phyloP scores from a whole-genome alignment of 352 stramenopile genomes.

The Peronosclerospora sorghi region DNA sequence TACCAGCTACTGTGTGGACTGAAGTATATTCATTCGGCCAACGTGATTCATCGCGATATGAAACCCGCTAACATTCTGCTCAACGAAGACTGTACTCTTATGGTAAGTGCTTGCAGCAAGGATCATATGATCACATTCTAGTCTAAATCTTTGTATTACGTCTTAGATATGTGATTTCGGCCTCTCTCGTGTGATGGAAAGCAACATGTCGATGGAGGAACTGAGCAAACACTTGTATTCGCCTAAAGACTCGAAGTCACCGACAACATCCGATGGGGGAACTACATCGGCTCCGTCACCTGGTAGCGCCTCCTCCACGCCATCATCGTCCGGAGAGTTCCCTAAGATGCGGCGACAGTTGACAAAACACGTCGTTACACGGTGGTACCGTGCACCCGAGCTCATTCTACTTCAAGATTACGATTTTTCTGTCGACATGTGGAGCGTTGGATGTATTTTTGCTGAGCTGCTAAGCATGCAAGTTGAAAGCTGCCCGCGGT shows the following conservation, averaged over 20 bases:
- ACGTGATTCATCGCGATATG: constrained; percentile 85
- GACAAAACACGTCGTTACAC: constrained; percentile 96
- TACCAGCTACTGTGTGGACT: constrained; percentile 92
- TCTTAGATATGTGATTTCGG: constrained; percentile 76
- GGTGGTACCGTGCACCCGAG: constrained; percentile 96
- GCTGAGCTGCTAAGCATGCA: constrained; percentile 83
- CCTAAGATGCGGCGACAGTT: constrained; percentile 85
- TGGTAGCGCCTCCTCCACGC: constrained; percentile 52
- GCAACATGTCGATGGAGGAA: constrained; percentile 64
- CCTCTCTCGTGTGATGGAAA: constrained; percentile 72
- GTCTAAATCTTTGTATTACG: not conserved
- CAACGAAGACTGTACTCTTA: constrained; percentile 81
- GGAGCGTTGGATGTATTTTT: constrained; percentile 95
- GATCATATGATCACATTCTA: not conserved
- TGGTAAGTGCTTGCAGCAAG: constrained; percentile 20
- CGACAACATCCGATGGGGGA: constrained; percentile 54
- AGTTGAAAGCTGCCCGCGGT: constrained; percentile 74
- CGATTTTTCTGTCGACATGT: constrained; percentile 97
- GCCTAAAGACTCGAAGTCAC: constrained; percentile 66
- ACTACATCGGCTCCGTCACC: constrained; percentile 49
- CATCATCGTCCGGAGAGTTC: constrained; percentile 46
- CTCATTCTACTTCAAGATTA: constrained; percentile 94
- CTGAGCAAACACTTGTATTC: constrained; percentile 70
- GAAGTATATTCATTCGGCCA: constrained; percentile 93
- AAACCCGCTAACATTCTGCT: constrained; percentile 85